Evolutionary conservation across 805 yeast genomes (phyloP), one percentile per base, ranked within the genome.

Genomic region (Naumovozyma baii): DNA sequence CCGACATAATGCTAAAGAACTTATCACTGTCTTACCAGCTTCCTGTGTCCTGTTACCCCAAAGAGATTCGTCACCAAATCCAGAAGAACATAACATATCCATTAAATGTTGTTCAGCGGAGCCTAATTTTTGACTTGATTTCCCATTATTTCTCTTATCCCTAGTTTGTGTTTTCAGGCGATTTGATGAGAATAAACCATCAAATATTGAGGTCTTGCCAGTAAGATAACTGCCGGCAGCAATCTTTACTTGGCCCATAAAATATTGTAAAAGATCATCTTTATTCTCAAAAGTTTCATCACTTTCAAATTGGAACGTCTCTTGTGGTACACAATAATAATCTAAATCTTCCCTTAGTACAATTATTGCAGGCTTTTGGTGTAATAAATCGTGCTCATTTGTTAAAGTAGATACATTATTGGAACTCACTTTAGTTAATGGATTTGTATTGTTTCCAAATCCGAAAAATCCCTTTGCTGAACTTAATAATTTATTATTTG

Each of bases 31-130:
- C 54, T 83, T 83, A 42, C 78, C 76, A 1, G 94, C 90, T 57
- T 88, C 96, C 49, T 81, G 70, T n/a, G 84, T 76, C 45, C 98
- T 70, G 54, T 78, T 80, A 3, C 95, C 96, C 98, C 98, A 92
- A 13, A 60, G 51, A 22, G 83, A 85, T 16, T 68, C 67, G 10
- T 72, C 62, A 3, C 66, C 61, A 48, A 87, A 84, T 1, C 98
- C 98, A 0, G 94, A 80, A 0, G 90, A 72, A 52, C 96, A 87
- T 39, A 92, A 71, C 98, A 92, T 92, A 46, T 87, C 96, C 64
- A 85, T 73, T 34, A 92, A 69, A 61, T 90, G 97, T 61, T 83
- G 90, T 60, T 92, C 98, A 1, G 98, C 97, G 13, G 95, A 80
- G 5, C 87, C 88, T 44, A 83, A 61, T 28, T 66, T 67, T 48